Percentiles rank a stretch among this genome's conserved stretches.
Conservation (phyloP, 1,284 basidiomycete genomes). For the Albatrellus sp. region DNA sequence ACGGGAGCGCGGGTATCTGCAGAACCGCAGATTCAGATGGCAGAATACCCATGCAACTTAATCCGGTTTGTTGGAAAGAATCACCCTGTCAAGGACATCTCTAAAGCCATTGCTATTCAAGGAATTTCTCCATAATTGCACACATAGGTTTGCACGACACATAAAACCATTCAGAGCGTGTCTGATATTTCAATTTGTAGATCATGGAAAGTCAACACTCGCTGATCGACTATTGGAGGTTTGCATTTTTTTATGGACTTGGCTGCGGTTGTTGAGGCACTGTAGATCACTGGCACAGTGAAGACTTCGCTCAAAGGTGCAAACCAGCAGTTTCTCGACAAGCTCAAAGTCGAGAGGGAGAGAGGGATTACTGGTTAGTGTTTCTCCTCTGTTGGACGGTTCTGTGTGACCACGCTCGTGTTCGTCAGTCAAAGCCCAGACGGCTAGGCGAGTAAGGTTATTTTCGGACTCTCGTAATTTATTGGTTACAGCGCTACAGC, state of each 20-base stretch:
- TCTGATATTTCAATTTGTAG: slow-evolving; percentile 21
- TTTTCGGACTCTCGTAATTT: not conserved
- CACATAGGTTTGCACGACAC: slow-evolving; percentile 57
- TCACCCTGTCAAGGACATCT: not conserved
- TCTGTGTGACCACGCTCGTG: too few species aligned
- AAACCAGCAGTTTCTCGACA: slow-evolving; percentile 89
- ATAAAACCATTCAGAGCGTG: not conserved
- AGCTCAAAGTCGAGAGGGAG: slow-evolving; percentile 93
- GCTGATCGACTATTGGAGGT: slow-evolving; percentile 79
- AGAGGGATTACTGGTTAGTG: slow-evolving; percentile 79
- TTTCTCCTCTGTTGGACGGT: not conserved
- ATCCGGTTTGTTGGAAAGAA: slow-evolving; percentile 46
- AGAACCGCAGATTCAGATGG: slow-evolving; percentile 29
- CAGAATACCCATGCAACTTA: slow-evolving; percentile 60
- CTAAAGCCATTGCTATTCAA: slow-evolving; percentile 17
- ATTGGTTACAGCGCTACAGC: slow-evolving; percentile 24
- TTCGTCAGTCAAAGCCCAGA: slow-evolving; percentile 74
- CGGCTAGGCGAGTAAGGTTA: slow-evolving; percentile 51
- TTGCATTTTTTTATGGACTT: not conserved
- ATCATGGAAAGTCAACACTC: slow-evolving; percentile 89
- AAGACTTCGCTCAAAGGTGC: slow-evolving; percentile 46
- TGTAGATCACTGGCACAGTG: slow-evolving; percentile 75
- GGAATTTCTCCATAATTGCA: slow-evolving; percentile 91
- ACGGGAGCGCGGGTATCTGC: slow-evolving; percentile 15
- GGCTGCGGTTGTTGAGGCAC: not conserved